Evolutionary conservation across 2,329 filamentous ascomycete genomes (phyloP).

Genomic region (Trichoderma guizhouense): DNA sequence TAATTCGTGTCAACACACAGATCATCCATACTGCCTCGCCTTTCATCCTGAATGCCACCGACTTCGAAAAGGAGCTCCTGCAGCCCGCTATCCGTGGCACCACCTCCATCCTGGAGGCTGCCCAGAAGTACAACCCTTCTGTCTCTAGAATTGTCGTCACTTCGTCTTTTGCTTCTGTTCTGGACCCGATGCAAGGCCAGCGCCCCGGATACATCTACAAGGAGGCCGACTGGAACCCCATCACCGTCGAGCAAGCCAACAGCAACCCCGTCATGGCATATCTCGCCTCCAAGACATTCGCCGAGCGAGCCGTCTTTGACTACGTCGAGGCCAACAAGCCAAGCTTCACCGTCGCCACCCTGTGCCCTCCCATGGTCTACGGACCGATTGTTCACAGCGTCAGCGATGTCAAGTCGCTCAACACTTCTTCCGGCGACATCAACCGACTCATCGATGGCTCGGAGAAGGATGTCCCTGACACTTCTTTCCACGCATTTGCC

Average conservation of each 20-base stretch:
- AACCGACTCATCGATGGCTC: not conserved
- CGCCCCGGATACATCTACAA: not conserved
- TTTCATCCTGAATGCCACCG: not conserved
- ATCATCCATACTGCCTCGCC: not conserved
- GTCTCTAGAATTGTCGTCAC: not conserved
- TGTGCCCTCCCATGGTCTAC: slow-evolving; percentile 1
- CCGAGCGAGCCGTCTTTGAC: not conserved
- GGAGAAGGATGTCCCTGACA: not conserved
- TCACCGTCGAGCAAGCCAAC: not conserved
- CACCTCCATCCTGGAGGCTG: not conserved
- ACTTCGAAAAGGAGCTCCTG: not conserved
- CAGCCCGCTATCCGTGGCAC: not conserved
- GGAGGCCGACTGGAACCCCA: not conserved
- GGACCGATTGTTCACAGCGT: not conserved
- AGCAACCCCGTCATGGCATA: not conserved
- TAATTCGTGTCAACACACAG: not conserved
- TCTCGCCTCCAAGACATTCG: not conserved
- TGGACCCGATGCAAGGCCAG: not conserved
- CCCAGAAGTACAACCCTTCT: not conserved
- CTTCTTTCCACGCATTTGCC: not conserved
- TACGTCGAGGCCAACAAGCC: not conserved
- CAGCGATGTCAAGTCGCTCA: not conserved
- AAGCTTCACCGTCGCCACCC: not conserved
- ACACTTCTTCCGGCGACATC: not conserved
- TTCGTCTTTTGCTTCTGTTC: not conserved